phyloP scores from a whole-genome alignment of 148 eudicot species.

The Rhododendron molle region DNA sequence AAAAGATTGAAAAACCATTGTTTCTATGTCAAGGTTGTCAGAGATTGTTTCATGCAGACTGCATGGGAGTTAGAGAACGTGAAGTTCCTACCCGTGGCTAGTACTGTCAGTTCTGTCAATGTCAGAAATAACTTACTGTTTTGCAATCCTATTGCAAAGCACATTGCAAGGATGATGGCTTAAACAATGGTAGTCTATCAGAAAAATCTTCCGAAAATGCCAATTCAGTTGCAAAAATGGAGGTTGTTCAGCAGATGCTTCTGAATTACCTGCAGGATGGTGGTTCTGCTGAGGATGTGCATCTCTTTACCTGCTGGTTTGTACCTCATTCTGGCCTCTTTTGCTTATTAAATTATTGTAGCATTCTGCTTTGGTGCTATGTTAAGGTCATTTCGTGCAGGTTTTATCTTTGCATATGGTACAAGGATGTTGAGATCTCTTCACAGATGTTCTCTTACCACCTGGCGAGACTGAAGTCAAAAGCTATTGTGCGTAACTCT shows the following conservation, averaged over 20 bases:
- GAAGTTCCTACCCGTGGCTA: constrained; percentile 55
- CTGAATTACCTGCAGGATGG: constrained; percentile 78
- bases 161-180: constrained; percentile 45
- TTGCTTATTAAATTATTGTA: background rate
- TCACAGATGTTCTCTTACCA: constrained; percentile 46
- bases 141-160: constrained; percentile 65
- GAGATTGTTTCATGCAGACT: constrained; percentile 74
- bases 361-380: background rate
- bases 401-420: constrained; percentile 95
- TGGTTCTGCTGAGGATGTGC: constrained; percentile 69
- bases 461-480: constrained; percentile 73
- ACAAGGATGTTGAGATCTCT: constrained; percentile 76
- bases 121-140: constrained; percentile 61
- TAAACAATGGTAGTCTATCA: constrained; percentile 23
- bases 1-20: constrained; percentile 44
- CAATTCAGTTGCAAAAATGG: constrained; percentile 47
- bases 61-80: constrained; percentile 68
- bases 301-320: constrained; percentile 81
- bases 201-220: constrained; percentile 37
- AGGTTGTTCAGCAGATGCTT: constrained; percentile 89
- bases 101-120: constrained; percentile 67
- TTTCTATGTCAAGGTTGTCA: constrained; percentile 79
- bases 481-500: constrained; percentile 65
- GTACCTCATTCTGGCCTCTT: constrained; percentile 15
- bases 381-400: constrained; percentile 33